These are phyloP conservation scores for Lanmaoa pseudosensibilis DNA, from an alignment of 768 basidiomycete genomes.

Conservation along the genomic window DNA sequence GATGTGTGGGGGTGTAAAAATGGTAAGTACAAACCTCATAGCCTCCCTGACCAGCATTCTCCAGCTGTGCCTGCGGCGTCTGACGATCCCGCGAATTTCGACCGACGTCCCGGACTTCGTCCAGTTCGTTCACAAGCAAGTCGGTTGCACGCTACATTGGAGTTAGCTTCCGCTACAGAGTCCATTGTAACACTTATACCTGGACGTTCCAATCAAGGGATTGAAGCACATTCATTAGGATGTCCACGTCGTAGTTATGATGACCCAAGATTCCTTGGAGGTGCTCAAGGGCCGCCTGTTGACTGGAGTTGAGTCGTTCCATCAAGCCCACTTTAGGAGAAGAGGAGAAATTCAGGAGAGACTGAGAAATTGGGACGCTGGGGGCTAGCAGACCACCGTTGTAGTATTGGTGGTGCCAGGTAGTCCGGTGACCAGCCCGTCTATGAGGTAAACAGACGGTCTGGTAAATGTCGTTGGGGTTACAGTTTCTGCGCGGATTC, in stretches of 20 bases:
- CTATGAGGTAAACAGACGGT: too few species aligned
- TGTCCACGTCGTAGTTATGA: background rate
- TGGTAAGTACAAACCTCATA: constrained; percentile 6
- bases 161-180: background rate
- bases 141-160: background rate
- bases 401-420: too few species aligned
- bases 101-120: background rate
- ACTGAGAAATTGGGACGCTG: too few species aligned
- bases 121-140: background rate
- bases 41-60: background rate
- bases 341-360: background rate
- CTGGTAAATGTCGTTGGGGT: too few species aligned
- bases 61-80: background rate
- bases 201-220: background rate
- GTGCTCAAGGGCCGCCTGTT: background rate
- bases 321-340: background rate
- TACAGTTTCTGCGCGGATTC: too few species aligned
- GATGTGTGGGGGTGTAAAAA: too few species aligned
- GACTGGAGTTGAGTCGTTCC: background rate
- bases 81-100: background rate
- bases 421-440: too few species aligned
- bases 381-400: too few species aligned
- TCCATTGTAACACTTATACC: background rate
- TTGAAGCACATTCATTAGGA: background rate
- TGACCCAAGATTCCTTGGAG: background rate